Percentiles rank a stretch among this genome's conserved stretches.
Evolutionary conservation across 1,284 basidiomycete genomes (phyloP).

Genomic region (Neonothopanus nambi): DNA sequence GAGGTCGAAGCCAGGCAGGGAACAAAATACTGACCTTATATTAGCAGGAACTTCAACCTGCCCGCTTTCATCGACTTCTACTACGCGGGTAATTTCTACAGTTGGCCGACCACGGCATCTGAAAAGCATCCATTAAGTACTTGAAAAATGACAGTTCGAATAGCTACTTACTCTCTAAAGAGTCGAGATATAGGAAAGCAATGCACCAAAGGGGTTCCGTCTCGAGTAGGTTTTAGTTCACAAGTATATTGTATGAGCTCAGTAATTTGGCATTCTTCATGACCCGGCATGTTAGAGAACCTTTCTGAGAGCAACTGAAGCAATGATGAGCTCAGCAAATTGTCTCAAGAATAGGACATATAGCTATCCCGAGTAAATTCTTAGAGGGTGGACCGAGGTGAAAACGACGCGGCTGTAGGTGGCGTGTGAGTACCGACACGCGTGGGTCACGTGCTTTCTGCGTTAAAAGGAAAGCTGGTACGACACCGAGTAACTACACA

Average conservation of each 20-base stretch:
- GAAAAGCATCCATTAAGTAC: conserved; percentile 12
- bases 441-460: too few species aligned
- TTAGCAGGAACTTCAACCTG: conserved; percentile 56
- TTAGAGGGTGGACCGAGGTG: too few species aligned
- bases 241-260: conserved; percentile 76
- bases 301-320: too few species aligned
- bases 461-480: too few species aligned
- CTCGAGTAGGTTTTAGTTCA: conserved; percentile 35
- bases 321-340: too few species aligned
- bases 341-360: too few species aligned
- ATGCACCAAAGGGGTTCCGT: conserved; percentile 40
- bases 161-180: conserved; percentile 64
- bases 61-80: conserved; percentile 58
- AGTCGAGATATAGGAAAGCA: conserved; percentile 74
- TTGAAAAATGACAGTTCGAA: background rate
- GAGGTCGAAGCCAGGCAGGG: conserved; percentile 8
- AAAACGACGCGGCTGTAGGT: too few species aligned
- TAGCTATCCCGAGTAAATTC: too few species aligned
- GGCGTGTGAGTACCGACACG: too few species aligned
- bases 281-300: too few species aligned
- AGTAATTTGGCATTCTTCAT: conserved; percentile 51
- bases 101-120: conserved; percentile 67
- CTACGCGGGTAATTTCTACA: conserved; percentile 67
- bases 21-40: conserved; percentile 37
- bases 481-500: conserved; percentile 18